Conservation (phyloP, 2,329 filamentous ascomycete genomes). For the Tolypocladium paradoxum region DNA sequence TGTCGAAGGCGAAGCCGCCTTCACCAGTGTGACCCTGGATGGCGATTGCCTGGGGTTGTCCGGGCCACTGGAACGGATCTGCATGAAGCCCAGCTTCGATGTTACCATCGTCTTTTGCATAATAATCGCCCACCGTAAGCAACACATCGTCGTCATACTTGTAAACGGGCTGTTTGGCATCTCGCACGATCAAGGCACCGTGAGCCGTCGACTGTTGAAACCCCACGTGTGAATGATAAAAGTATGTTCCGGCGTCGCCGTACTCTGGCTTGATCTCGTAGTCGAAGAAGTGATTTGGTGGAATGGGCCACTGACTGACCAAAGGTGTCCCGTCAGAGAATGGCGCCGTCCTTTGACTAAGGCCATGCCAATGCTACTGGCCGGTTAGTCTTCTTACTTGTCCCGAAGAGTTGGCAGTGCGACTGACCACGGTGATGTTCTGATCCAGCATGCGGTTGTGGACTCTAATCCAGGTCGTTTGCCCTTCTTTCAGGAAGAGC, state of each 20-base stretch:
- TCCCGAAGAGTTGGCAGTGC: too few relatives aligned
- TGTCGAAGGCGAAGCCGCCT: not conserved
- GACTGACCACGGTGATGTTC: conserved; percentile 42
- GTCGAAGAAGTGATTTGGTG: conserved; percentile 50
- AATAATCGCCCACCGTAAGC: conserved; percentile 46
- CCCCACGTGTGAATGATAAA: conserved; percentile 56
- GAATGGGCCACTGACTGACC: conserved; percentile 56
- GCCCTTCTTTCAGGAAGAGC: conserved; percentile 34
- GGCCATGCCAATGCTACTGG: conserved; percentile 55
- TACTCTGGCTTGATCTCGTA: conserved; percentile 46
- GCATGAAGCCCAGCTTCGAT: conserved; percentile 39
- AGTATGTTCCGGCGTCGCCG: conserved; percentile 51
- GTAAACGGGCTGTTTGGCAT: conserved; percentile 34
- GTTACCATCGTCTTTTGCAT: conserved; percentile 36
- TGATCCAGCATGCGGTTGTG: conserved; percentile 42
- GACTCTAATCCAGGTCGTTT: conserved; percentile 45
- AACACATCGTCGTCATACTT: conserved; percentile 51
- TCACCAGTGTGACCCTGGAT: conserved; percentile 5
- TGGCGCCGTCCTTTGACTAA: conserved; percentile 45
- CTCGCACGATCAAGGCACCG: conserved; percentile 48
- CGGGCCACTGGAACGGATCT: conserved; percentile 44
- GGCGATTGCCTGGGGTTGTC: conserved; percentile 35
- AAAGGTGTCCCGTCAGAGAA: conserved; percentile 52
- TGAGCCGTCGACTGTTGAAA: conserved; percentile 48
- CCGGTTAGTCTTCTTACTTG: not conserved